These are phyloP conservation scores for Thalassiosira pacifica DNA, from an alignment of 352 stramenopile genomes.

Conservation along the genomic window DNA sequence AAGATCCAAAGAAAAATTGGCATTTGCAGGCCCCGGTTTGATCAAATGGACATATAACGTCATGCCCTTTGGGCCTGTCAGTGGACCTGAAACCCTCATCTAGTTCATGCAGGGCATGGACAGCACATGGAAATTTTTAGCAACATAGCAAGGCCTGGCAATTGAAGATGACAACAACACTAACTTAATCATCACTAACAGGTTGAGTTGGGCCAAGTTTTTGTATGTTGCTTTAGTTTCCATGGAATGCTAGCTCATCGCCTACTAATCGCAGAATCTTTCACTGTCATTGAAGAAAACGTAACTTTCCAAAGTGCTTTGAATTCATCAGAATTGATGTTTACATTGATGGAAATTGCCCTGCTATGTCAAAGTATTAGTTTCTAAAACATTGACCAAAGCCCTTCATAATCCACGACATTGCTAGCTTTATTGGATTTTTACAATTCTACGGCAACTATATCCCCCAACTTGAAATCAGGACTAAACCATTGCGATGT, in stretches of 20 bases:
- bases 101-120: constrained; percentile 43
- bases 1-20: constrained; percentile 31
- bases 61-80: constrained; percentile 48
- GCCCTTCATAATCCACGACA: too few relatives aligned
- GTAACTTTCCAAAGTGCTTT: constrained; percentile 22
- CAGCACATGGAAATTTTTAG: constrained; percentile 16
- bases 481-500: too few relatives aligned
- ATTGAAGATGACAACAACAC: neutral
- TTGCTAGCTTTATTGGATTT: too few relatives aligned
- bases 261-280: neutral
- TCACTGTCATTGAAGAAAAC: constrained; percentile 28
- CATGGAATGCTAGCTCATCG: constrained; percentile 16
- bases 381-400: neutral
- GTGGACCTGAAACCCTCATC: constrained; percentile 30
- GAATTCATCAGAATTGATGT: too few relatives aligned
- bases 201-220: constrained; percentile 1
- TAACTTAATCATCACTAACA: constrained; percentile 11
- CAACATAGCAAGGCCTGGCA: too few relatives aligned
- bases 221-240: neutral
- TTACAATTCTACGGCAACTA: too few relatives aligned
- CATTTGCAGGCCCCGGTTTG: constrained; percentile 13
- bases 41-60: constrained; percentile 35
- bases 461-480: too few relatives aligned
- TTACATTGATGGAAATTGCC: too few relatives aligned
- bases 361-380: constrained; percentile 7